A percentile compares a stretch with the other conserved stretches of the same genome.
phyloP scores from a whole-genome alignment of 306 rosid species.

The Gastrolobium villosum region DNA sequence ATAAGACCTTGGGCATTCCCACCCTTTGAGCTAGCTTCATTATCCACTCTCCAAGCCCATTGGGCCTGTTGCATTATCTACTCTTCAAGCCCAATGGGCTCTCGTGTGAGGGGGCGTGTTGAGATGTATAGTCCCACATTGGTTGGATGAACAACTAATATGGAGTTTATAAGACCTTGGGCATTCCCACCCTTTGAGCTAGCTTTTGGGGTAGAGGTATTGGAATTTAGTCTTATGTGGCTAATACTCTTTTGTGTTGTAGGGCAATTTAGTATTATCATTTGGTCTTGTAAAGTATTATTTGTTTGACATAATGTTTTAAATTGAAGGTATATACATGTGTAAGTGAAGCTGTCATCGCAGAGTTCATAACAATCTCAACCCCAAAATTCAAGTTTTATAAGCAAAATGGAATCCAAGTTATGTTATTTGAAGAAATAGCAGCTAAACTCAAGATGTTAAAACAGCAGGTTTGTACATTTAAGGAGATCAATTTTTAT shows the following conservation, averaged over 20 bases:
- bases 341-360: conserved; percentile 70
- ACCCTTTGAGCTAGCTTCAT: too few species aligned
- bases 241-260: conserved; percentile 1
- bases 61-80: too few species aligned
- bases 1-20: too few species aligned
- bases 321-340: conserved; percentile 83
- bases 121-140: too few species aligned
- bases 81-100: too few species aligned
- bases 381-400: conserved; percentile 76
- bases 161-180: too few species aligned
- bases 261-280: conserved; percentile 31
- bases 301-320: conserved; percentile 17
- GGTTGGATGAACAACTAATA: too few species aligned
- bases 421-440: conserved; percentile 45
- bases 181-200: too few species aligned
- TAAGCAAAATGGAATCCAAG: conserved; percentile 48
- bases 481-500: conserved; percentile 28
- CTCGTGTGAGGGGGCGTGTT: too few species aligned
- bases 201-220: conserved; percentile 25
- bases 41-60: too few species aligned
- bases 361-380: conserved; percentile 69
- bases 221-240: conserved; percentile 26
- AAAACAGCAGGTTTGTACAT: conserved; percentile 63
- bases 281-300: conserved; percentile 16
- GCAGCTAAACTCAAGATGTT: conserved; percentile 45